These are phyloP conservation scores for Botrytis fragariae DNA, from an alignment of 2,329 filamentous ascomycete species.

Conservation along the genomic window DNA sequence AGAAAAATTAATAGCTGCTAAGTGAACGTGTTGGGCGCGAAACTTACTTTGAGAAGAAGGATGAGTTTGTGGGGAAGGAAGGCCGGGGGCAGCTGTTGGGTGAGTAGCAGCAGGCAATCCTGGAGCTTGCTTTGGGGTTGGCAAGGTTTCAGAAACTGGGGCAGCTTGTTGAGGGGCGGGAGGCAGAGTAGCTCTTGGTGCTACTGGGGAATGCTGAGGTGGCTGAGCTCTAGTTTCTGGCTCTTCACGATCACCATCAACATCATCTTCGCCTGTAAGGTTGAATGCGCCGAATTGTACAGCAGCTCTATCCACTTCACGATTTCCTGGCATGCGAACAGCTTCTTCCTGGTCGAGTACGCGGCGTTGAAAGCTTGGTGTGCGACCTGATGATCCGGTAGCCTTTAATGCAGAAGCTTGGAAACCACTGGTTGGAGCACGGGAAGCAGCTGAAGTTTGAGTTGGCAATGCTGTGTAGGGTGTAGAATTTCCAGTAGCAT, in stretches of 20 bases:
- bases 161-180: slow-evolving; percentile 58
- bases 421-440: slow-evolving; percentile 66
- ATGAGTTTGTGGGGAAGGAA: slow-evolving; percentile 40
- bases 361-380: slow-evolving; percentile 78
- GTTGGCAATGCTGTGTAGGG: slow-evolving; percentile 64
- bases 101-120: slow-evolving; percentile 51
- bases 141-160: slow-evolving; percentile 54
- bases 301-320: slow-evolving; percentile 86
- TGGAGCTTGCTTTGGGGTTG: slow-evolving; percentile 44
- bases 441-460: slow-evolving; percentile 50
- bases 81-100: slow-evolving; percentile 41
- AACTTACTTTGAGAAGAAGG: slow-evolving; percentile 40
- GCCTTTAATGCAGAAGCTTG: slow-evolving; percentile 82
- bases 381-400: slow-evolving; percentile 59
- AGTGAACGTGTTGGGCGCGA: neutral
- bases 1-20: neutral
- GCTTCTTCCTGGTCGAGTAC: slow-evolving; percentile 94
- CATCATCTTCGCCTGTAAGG: slow-evolving; percentile 73
- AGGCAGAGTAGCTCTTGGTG: slow-evolving; percentile 82
- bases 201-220: slow-evolving; percentile 85
- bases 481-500: slow-evolving; percentile 58
- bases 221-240: slow-evolving; percentile 91
- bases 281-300: slow-evolving; percentile 97
- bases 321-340: slow-evolving; percentile 96
- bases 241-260: slow-evolving; percentile 93